Conservation (phyloP, 495 filamentous ascomycete genomes). For the Aspergillus bertholletiae region DNA sequence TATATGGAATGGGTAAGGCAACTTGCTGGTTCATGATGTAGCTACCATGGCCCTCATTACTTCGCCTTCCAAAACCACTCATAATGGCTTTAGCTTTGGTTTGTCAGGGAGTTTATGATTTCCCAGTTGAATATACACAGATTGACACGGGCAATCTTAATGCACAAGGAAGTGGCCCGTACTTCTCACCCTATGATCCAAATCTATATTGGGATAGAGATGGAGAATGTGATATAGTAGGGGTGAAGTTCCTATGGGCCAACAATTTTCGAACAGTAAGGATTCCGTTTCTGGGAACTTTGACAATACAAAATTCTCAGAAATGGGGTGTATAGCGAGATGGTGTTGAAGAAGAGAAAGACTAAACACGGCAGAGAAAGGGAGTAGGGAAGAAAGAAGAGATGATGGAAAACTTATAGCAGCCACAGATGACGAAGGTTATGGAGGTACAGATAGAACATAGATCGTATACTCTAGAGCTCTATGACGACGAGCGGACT, state of each 20-base stretch:
- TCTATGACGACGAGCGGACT: neutral
- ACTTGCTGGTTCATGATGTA: constrained; percentile 39
- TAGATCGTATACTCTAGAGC: neutral
- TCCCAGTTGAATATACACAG: neutral
- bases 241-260: too few relatives aligned
- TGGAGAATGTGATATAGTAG: too few relatives aligned
- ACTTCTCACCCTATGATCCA: too few relatives aligned
- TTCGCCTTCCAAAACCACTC: constrained; percentile 37
- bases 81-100: constrained; percentile 15
- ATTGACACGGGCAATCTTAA: neutral
- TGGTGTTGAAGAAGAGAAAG: neutral
- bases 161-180: neutral
- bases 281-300: too few relatives aligned
- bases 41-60: constrained; percentile 30
- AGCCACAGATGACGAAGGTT: neutral
- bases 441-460: neutral
- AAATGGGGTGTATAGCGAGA: too few relatives aligned
- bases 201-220: too few relatives aligned
- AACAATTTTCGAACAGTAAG: too few relatives aligned
- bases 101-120: neutral
- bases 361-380: neutral
- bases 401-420: neutral
- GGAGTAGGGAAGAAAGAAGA: neutral
- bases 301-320: too few relatives aligned
- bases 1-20: constrained; percentile 30